Base-by-base conservation (phyloP, 176 grass and related monocot genomes). In the Phragmites australis region DNA sequence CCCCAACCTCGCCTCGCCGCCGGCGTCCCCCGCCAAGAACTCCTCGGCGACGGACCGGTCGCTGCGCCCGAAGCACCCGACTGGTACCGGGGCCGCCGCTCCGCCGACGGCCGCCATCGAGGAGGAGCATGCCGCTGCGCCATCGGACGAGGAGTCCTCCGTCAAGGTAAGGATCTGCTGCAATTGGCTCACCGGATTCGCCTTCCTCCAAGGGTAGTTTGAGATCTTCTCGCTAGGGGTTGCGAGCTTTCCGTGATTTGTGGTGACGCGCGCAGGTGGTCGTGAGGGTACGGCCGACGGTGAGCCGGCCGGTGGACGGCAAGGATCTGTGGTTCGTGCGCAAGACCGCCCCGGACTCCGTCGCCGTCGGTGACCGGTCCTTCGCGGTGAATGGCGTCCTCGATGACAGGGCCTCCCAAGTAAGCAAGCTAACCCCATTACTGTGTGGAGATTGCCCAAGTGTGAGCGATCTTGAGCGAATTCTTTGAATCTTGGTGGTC, bases 331-430 rank as follows among this genome's bases (percentile, higher is more conserved):
- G 73, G 56, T 89, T 89, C 65, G 87, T 89, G 30, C 87, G 82
- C 29, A 89, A 77, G 77, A 77, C 78, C 17, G 69, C 78, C n/a
- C 9, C 72, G 1, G 50, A 14, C 18, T 85, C 90, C 12, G 31
- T 99, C n/a, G 78, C 86, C 40, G 83, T 95, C 50, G 96, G 92
- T 34, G 90, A 91, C 32, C 79, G 92, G 29, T 52, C 44, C 31
- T 95, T 95, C 59, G 54, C 58, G 17, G 84, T 93, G 8, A 78
- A 99, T 81, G 86, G 90, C 22, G 90, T 99, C 82, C 90, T 95
- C 55, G 96, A 88, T 25, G 81, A 91, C 37, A 79, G 88, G 34
- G 83, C 90, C n/a, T 88, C 85, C 45, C 96, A 99, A 88, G 96
- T 94, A 70, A n/a, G 5, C 39, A 39, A 8, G 1, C 16, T 6